Percentiles rank a stretch among this genome's conserved stretches.
Evolutionary conservation across 495 filamentous ascomycete species (phyloP).

Genomic region (Xylaria sp.): DNA sequence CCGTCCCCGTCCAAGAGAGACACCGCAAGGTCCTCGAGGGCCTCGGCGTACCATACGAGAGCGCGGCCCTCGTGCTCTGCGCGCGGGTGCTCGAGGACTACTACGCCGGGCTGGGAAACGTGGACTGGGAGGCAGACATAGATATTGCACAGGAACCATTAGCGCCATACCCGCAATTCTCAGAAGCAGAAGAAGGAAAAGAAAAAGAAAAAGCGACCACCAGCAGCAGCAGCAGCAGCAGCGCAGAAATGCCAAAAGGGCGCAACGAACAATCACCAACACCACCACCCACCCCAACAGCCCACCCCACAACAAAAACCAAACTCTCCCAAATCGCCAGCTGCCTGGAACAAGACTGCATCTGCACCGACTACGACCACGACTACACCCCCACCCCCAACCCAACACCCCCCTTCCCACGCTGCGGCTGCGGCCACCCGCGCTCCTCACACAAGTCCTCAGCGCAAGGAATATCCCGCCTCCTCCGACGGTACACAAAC

Average conservation of each 20-base stretch:
- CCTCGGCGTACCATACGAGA: slow-evolving; percentile 4
- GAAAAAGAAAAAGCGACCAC: no score
- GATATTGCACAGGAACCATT: not conserved
- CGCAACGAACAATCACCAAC: not conserved
- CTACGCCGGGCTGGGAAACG: not conserved
- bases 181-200: not conserved
- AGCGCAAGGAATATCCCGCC: not conserved
- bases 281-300: not conserved
- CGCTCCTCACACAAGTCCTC: not conserved
- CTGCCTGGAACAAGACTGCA: not conserved
- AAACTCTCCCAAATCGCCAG: not conserved
- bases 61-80: slow-evolving; percentile 17
- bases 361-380: not conserved
- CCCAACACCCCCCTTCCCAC: not conserved
- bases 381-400: not conserved
- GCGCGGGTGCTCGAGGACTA: slow-evolving; percentile 12
- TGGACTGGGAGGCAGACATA: not conserved
- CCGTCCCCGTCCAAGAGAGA: not conserved
- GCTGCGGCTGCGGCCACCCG: slow-evolving; percentile 10
- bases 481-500: slow-evolving; percentile 1
- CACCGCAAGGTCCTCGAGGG: not conserved
- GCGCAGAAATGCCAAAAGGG: not conserved
- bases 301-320: not conserved
- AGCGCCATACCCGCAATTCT: not conserved
- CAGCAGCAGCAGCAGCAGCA: no score